Evolutionary conservation across 768 basidiomycete species (phyloP).

Genomic region (Dioszegia crocea): DNA sequence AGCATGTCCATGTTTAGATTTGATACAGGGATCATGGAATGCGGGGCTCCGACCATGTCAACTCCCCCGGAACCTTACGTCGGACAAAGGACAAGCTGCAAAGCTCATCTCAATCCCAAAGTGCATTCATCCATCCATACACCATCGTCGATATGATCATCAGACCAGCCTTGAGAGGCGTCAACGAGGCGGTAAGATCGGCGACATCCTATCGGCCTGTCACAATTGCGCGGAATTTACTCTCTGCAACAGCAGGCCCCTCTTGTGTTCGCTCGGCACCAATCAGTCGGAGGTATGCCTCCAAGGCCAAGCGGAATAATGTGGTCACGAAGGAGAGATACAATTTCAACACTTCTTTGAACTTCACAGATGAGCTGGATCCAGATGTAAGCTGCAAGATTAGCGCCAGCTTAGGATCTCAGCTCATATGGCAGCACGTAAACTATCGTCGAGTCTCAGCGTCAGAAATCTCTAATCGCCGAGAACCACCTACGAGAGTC

Average conservation of each 20-base stretch:
- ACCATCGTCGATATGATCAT: constrained; percentile 1
- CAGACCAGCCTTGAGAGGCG: neutral
- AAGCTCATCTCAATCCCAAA: neutral
- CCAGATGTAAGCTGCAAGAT: constrained; percentile 33
- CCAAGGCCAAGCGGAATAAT: constrained; percentile 5
- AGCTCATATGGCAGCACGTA: constrained; percentile 26
- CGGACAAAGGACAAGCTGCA: too few relatives aligned
- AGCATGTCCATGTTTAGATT: neutral
- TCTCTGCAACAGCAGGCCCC: neutral
- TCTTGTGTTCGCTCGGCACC: neutral
- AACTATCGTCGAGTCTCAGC: constrained; percentile 45
- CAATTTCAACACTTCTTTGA: constrained; percentile 47
- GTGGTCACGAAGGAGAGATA: constrained; percentile 28
- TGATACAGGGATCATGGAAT: too few relatives aligned
- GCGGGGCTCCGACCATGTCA: neutral
- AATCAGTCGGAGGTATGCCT: neutral
- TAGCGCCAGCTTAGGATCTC: neutral
- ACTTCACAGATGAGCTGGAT: constrained; percentile 41
- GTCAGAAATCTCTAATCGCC: constrained; percentile 28
- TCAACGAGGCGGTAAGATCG: neutral
- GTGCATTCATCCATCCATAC: neutral
- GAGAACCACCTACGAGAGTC: constrained; percentile 67
- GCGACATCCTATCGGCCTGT: too few relatives aligned
- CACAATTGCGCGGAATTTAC: neutral
- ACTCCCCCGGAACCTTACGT: too few relatives aligned